Conservation (phyloP, 805 yeast genomes). For the Ogataea philodendri region DNA sequence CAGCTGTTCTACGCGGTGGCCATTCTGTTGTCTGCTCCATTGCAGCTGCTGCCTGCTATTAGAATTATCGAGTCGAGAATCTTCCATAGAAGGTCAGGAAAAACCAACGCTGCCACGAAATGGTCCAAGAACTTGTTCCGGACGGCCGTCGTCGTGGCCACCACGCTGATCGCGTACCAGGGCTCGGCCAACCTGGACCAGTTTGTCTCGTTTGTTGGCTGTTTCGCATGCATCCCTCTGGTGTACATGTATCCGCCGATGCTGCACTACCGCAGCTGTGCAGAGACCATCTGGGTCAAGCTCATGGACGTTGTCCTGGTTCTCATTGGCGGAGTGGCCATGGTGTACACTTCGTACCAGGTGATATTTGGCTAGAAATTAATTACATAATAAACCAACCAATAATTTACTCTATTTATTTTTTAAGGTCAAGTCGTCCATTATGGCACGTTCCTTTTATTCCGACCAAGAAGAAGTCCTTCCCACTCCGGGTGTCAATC, state of each 20-base stretch:
- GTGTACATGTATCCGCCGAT: slow-evolving; percentile 85
- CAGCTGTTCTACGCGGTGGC: slow-evolving; percentile 75
- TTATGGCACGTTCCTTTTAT: slow-evolving; percentile 44
- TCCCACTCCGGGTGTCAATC: slow-evolving; percentile 49
- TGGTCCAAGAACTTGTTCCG: slow-evolving; percentile 68
- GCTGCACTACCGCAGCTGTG: slow-evolving; percentile 59
- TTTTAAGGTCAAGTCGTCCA: background rate
- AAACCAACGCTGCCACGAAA: slow-evolving; percentile 47
- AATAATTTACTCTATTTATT: slow-evolving; percentile 3
- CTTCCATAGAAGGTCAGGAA: slow-evolving; percentile 59
- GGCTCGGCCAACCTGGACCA: slow-evolving; percentile 70
- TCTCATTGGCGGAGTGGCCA: slow-evolving; percentile 55
- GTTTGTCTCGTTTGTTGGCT: slow-evolving; percentile 79
- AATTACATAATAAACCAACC: slow-evolving; percentile 1
- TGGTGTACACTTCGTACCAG: slow-evolving; percentile 67
- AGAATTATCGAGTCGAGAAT: slow-evolving; percentile 65
- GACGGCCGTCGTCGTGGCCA: slow-evolving; percentile 48
- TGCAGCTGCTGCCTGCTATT: slow-evolving; percentile 77
- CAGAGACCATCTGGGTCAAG: slow-evolving; percentile 39
- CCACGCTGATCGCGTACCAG: slow-evolving; percentile 57
- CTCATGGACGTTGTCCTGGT: slow-evolving; percentile 48
- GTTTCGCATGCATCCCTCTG: slow-evolving; percentile 81
- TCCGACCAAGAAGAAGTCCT: slow-evolving; percentile 48
- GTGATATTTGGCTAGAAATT: slow-evolving; percentile 27
- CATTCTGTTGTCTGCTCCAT: slow-evolving; percentile 74